Conservation (phyloP, 345 rosid species). For the Barbarea vulgaris region DNA sequence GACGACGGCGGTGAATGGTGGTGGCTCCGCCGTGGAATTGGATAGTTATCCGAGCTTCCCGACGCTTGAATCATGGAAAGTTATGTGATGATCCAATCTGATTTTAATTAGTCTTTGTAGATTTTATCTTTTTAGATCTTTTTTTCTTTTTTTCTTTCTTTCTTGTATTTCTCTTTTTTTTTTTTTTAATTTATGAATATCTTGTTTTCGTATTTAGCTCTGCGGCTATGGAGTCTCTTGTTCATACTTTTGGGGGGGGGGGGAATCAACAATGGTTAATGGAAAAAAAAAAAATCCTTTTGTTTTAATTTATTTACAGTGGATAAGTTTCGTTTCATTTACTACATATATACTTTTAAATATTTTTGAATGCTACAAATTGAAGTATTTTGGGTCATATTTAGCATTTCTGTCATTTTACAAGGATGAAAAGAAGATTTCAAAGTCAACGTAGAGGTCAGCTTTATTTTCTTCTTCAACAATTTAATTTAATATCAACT, state of each 20-base stretch:
- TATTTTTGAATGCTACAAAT: background rate
- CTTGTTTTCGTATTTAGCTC: slow-evolving; percentile 18
- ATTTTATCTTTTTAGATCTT: slow-evolving; percentile 9
- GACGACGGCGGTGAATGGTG: slow-evolving; percentile 9
- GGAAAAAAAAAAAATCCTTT: background rate
- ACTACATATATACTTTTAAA: background rate
- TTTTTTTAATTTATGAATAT: slow-evolving; percentile 2
- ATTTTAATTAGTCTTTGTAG: slow-evolving; percentile 21
- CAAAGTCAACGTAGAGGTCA: slow-evolving; percentile 11
- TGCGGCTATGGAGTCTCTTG: slow-evolving; percentile 38
- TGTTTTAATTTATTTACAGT: background rate
- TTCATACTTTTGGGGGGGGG: slow-evolving; percentile 38
- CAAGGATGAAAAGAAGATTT: slow-evolving; percentile 1
- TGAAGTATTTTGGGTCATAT: background rate
- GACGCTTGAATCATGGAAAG: slow-evolving; percentile 89
- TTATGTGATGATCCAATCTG: slow-evolving; percentile 34
- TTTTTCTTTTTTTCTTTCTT: background rate
- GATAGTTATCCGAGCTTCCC: slow-evolving; percentile 59
- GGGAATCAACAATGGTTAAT: slow-evolving; percentile 26
- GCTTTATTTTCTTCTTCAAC: background rate
- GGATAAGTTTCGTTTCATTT: background rate
- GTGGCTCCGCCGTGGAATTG: slow-evolving; percentile 43
- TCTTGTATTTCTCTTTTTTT: slow-evolving; percentile 2
- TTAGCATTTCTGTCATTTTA: background rate
- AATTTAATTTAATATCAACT: background rate